These are phyloP conservation scores for Aspergillus hortae DNA, from an alignment of 2,329 filamentous ascomycete species.

Conservation along the genomic window DNA sequence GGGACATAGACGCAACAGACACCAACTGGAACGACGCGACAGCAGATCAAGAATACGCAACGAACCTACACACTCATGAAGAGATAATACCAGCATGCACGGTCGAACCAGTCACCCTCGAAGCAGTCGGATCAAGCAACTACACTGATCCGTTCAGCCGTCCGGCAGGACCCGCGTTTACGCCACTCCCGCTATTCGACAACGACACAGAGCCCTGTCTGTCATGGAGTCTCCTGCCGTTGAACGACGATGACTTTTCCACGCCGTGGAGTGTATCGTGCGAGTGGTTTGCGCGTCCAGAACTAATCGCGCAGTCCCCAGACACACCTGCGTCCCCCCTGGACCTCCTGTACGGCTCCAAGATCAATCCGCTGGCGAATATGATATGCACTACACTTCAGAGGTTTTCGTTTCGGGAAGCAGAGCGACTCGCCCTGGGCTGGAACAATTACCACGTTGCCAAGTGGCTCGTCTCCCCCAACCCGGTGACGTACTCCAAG, in stretches of 20 bases:
- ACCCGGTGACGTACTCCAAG: slow-evolving; percentile 16
- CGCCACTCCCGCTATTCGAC: background rate
- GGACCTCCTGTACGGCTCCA: slow-evolving; percentile 25
- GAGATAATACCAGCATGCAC: background rate
- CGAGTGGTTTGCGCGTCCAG: slow-evolving; percentile 17
- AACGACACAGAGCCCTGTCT: background rate
- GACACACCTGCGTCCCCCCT: slow-evolving; percentile 19
- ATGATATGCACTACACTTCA: slow-evolving; percentile 18
- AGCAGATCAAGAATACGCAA: too few relatives aligned
- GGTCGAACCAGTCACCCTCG: background rate
- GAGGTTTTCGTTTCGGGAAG: slow-evolving; percentile 21
- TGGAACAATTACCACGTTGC: slow-evolving; percentile 18
- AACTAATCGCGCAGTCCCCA: slow-evolving; percentile 18
- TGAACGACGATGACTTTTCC: slow-evolving; percentile 15
- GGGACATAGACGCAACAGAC: slow-evolving; percentile 12
- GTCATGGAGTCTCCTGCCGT: slow-evolving; percentile 13
- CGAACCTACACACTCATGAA: background rate
- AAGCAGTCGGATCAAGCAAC: background rate
- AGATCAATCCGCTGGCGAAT: slow-evolving; percentile 23
- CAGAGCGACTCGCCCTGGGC: slow-evolving; percentile 22
- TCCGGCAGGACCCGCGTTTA: background rate
- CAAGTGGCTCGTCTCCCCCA: slow-evolving; percentile 21
- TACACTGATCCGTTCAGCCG: background rate
- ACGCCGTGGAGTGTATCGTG: slow-evolving; percentile 1
- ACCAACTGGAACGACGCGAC: background rate